These are phyloP conservation scores for Auricularia heimuer DNA, from an alignment of 768 basidiomycete genomes.

Conservation along the genomic window DNA sequence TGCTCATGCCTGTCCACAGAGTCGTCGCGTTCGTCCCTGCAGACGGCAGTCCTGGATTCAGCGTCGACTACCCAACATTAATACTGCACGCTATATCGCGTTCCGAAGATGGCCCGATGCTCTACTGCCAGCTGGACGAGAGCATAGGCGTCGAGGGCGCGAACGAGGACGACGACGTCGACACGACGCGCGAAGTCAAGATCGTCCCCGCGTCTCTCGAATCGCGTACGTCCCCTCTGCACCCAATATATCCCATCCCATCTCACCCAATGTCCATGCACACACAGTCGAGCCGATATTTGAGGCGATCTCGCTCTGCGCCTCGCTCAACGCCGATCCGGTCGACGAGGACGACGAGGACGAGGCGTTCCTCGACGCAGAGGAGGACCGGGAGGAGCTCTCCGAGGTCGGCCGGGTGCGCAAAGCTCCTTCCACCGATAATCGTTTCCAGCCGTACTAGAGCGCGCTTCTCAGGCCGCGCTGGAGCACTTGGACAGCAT, in stretches of 20 bases:
- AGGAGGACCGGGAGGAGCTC: constrained; percentile 59
- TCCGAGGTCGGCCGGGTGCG: constrained; percentile 89
- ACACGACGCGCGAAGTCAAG: constrained; percentile 68
- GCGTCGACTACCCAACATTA: constrained; percentile 80
- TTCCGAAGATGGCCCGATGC: constrained; percentile 48
- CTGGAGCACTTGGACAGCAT: constrained; percentile 77
- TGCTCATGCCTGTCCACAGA: constrained; percentile 27
- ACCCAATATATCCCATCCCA: not conserved
- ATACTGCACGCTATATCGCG: constrained; percentile 91
- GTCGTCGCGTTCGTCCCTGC: constrained; percentile 68
- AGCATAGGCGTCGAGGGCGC: constrained; percentile 25
- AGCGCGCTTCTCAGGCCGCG: constrained; percentile 52
- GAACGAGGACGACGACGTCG: constrained; percentile 32
- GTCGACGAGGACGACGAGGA: constrained; percentile 28
- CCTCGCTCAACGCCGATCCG: constrained; percentile 74
- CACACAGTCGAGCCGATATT: constrained; percentile 72
- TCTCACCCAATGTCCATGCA: constrained; percentile 2
- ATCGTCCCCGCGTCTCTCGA: constrained; percentile 54
- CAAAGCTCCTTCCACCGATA: constrained; percentile 72
- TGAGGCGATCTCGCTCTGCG: constrained; percentile 75
- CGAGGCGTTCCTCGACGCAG: constrained; percentile 45
- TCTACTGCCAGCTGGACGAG: constrained; percentile 94
- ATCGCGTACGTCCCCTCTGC: constrained; percentile 42
- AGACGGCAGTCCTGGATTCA: constrained; percentile 54
- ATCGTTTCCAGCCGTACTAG: constrained; percentile 83